Conservation (phyloP, 441 rosid species). For the Metrosideros polymorpha region DNA sequence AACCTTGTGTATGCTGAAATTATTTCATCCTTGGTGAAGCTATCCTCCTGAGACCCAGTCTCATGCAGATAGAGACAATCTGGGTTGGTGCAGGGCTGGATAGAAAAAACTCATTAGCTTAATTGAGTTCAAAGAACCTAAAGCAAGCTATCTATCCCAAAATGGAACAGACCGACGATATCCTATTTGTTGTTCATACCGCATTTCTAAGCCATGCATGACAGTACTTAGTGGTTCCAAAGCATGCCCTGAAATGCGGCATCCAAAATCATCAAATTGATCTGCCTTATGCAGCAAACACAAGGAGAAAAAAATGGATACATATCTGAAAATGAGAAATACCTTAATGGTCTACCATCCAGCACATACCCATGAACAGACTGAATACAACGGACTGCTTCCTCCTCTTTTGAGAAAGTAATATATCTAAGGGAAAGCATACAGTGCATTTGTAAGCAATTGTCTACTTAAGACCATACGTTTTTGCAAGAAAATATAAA, state of each 20-base stretch:
- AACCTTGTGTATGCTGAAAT: slow-evolving; percentile 71
- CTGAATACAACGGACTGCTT: slow-evolving; percentile 55
- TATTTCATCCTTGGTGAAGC: slow-evolving; percentile 85
- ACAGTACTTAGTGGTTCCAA: slow-evolving; percentile 70
- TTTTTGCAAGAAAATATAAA: not conserved
- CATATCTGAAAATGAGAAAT: slow-evolving; percentile 8
- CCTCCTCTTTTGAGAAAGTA: slow-evolving; percentile 53
- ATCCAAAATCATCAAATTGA: not conserved
- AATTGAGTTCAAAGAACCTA: not conserved
- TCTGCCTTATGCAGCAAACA: not conserved
- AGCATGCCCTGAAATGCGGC: slow-evolving; percentile 37
- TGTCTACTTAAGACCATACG: not conserved
- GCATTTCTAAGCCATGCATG: slow-evolving; percentile 68
- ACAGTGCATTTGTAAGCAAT: not conserved
- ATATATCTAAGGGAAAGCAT: slow-evolving; percentile 28
- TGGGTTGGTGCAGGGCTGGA: slow-evolving; percentile 81
- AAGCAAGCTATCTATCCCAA: not conserved
- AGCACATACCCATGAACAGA: slow-evolving; percentile 45
- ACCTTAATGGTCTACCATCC: slow-evolving; percentile 53
- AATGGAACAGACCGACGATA: not conserved
- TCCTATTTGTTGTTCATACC: slow-evolving; percentile 16
- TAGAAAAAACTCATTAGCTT: slow-evolving; percentile 3
- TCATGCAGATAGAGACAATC: slow-evolving; percentile 89
- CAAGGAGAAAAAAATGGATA: not conserved
- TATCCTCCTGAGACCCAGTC: slow-evolving; percentile 85